Evolutionary conservation across 768 basidiomycete species (phyloP), one percentile per base, ranked within the genome.

Genomic region (Mycena maculata): DNA sequence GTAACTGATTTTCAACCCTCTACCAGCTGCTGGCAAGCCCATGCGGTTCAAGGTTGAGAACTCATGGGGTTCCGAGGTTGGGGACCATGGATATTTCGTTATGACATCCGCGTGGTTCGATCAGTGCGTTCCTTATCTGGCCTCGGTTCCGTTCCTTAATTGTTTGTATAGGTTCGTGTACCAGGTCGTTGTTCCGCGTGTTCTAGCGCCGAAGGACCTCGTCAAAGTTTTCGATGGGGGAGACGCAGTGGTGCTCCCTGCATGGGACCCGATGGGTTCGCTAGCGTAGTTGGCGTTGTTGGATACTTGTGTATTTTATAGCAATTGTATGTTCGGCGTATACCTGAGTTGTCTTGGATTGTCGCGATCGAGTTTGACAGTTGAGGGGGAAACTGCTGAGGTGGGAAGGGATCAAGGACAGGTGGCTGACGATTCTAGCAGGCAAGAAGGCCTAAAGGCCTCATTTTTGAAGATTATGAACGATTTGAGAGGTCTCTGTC

Each of bases 41-140:
- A 79, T 96, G 22, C 87, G 95, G n/a, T 99, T 95, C 86, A 94
- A 95, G 79, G 94, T 99, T 22, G 97, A 99, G 84, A 99, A 99
- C 82, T 92, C 91, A 4, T 99, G 97, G 97, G 93, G 94, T 18
- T 88, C 90, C 28, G 80, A 81, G 0, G 85, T 84, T 0, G 92
- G 95, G 27, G 84, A 95, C 71, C 90, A 95, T 71, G 96, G 96
- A 8, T 96, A 89, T 79, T 94, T 92, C 80, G 88, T 97, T 73
- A 96, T 97, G 95, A 93, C 90, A 53, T 92, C 94, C 70, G 82
- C 81, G 45, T 99, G 97, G 96, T 98, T 98, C 78, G 90, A 92
- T 61, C 84, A 98, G 92, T 94, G 30, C 42, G 63, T 49, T 31
- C 10, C 72, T 55, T 62, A 49, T 59, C 25, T 57, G 55, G 18